A percentile compares a stretch with the other conserved stretches of the same genome.
Conservation (phyloP, 495 filamentous ascomycete genomes). For the Aspergillus kassunensis region DNA sequence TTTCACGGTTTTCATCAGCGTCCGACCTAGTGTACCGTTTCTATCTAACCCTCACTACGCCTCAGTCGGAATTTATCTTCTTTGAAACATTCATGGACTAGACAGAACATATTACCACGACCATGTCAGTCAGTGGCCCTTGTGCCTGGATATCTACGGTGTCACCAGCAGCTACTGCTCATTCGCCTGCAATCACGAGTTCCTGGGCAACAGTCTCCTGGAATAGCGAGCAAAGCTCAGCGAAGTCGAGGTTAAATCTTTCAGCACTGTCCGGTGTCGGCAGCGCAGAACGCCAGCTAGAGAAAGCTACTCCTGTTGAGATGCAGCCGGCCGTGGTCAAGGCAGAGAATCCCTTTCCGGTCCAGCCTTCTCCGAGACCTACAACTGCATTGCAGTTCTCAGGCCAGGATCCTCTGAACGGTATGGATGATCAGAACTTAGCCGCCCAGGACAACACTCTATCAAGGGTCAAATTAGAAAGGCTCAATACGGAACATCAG, state of each 20-base stretch:
- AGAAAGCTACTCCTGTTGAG: constrained; percentile 18
- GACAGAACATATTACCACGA: constrained; percentile 18
- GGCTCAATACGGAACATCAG: constrained; percentile 17
- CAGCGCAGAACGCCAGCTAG: constrained; percentile 21
- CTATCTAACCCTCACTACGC: background rate
- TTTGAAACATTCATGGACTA: constrained; percentile 19
- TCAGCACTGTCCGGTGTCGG: constrained; percentile 21
- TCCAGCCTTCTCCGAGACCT: constrained; percentile 16
- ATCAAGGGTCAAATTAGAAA: constrained; percentile 16
- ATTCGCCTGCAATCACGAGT: constrained; percentile 33
- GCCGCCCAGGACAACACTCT: constrained; percentile 9
- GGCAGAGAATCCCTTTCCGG: constrained; percentile 36
- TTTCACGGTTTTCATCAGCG: constrained; percentile 3
- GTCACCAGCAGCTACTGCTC: constrained; percentile 33
- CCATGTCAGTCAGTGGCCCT: constrained; percentile 43
- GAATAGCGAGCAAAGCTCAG: constrained; percentile 29
- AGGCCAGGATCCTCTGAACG: constrained; percentile 17
- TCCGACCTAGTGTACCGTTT: background rate
- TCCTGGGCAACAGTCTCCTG: constrained; percentile 30
- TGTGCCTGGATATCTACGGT: constrained; percentile 42
- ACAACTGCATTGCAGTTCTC: constrained; percentile 16
- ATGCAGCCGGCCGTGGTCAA: constrained; percentile 32
- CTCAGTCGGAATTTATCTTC: background rate
- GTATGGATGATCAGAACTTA: constrained; percentile 7
- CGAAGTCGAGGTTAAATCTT: constrained; percentile 21